Evolutionary conservation across 352 stramenopile species (phyloP), one percentile per base, ranked within the genome.

Genomic region (Elongisporangium prolatum): DNA sequence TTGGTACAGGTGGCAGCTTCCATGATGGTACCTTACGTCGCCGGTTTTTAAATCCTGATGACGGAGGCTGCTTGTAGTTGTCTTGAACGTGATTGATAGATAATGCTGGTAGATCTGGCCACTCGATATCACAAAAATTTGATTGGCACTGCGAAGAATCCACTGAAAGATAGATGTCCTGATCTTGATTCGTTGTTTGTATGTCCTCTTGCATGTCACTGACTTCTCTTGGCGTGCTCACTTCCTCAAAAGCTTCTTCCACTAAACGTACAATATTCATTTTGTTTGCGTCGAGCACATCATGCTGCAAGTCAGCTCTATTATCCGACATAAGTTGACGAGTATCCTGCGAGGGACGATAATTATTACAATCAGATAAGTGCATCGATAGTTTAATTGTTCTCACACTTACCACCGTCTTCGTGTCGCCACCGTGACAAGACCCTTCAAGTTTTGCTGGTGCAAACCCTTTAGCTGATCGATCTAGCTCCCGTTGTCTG

Each of bases 401-500:
- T 34, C 24, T 40, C 5, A 40, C 5, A 40, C 28, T 40, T 40
- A 40, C 28, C 4, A 14, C n/a, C n/a, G n/a, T 40, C 28, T 14
- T 6, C 4, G 28, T 9, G 28, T 13, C 8, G 1, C 9, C 5
- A 14, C 9, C 28, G 2, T 13, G 9, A 40, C 1, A 40, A 40
- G 2, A 40, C 1, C 28, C 1, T 40, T 40, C 28, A 40, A 5
- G 8, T 13, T 40, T 25, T 34, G 25, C 20, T 2, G 50, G 20
- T 9, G 18, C 58, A 2, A 88, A 56, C 1, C 76, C 80, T 63
- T 88, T 88, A 0, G 77, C 80, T 9, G 81, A 69, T 1, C 77
- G 71, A 59, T 92, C 76, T 21, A 88, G 60, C 48, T 84, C 74
- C n/a, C 71, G 71, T 25, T 80, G 68, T n/a, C 75, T 80, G n/a